A percentile compares a stretch with the other conserved stretches of the same genome.
Conservation (phyloP, 306 rosid species). For the Cicer arietinum region DNA sequence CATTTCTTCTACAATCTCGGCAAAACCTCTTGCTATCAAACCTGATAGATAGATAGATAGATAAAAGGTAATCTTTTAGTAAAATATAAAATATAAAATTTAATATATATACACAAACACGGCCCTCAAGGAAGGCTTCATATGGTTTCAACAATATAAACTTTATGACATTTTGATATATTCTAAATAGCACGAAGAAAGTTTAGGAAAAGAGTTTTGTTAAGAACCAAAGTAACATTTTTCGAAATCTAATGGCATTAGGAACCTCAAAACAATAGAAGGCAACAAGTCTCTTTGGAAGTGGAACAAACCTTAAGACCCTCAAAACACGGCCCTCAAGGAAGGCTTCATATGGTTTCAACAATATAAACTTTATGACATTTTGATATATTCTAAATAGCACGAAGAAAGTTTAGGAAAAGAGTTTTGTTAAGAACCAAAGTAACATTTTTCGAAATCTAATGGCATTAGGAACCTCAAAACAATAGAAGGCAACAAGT, state of each 20-base stretch:
- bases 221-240: conserved; percentile 3
- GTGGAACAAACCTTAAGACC: neutral
- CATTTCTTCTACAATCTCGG: conserved; percentile 98
- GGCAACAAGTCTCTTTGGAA: conserved; percentile 4
- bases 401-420: conserved; percentile 17
- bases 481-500: conserved; percentile 28
- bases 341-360: neutral
- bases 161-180: neutral
- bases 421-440: neutral
- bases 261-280: conserved; percentile 26
- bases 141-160: conserved; percentile 23
- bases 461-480: conserved; percentile 10
- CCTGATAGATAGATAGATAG: conserved; percentile 70
- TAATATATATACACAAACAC: neutral
- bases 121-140: neutral
- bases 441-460: conserved; percentile 8
- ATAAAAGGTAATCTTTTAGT: conserved; percentile 45
- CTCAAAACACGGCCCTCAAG: neutral
- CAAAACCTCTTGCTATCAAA: conserved; percentile 99
- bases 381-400: conserved; percentile 4
- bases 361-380: conserved; percentile 17
- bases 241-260: neutral
- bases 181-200: conserved; percentile 27
- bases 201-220: neutral
- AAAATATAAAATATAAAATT: conserved; percentile 3